These are phyloP conservation scores for Suhomyces wounanorum DNA, from an alignment of 1,139 yeast species.

Conservation along the genomic window DNA sequence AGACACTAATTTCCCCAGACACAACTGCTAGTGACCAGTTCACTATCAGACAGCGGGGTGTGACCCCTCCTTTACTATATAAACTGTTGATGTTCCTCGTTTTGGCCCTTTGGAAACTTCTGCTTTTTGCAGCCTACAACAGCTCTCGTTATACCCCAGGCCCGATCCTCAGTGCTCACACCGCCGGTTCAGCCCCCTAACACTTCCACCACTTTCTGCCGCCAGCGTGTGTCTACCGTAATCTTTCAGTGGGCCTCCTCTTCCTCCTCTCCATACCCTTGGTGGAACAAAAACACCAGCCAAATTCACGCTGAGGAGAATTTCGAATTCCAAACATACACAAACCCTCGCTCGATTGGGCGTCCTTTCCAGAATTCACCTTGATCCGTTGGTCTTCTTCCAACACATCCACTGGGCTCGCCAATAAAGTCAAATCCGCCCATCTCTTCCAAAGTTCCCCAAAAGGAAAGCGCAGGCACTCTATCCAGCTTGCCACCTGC, in stretches of 20 bases:
- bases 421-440: not conserved
- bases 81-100: not conserved
- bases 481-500: not conserved
- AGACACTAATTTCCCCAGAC: not conserved
- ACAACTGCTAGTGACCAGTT: not conserved
- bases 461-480: not conserved
- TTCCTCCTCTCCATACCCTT: too few relatives aligned
- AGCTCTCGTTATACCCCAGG: not conserved
- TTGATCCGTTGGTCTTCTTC: too few relatives aligned
- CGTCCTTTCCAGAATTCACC: too few relatives aligned
- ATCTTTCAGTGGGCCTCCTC: not conserved
- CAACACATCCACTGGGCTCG: not conserved
- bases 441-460: not conserved
- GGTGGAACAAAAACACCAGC: too few relatives aligned
- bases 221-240: not conserved
- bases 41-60: not conserved
- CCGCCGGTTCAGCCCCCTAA: conserved; percentile 9
- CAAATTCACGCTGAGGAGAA: too few relatives aligned
- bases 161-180: conserved; percentile 5
- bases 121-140: not conserved
- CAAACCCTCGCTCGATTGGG: too few relatives aligned
- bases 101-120: not conserved
- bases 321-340: too few relatives aligned
- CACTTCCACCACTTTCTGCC: not conserved
- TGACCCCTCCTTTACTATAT: not conserved